Percentiles rank a stretch among this genome's conserved stretches.
Evolutionary conservation across 495 filamentous ascomycete species (phyloP).

Genomic region (Aspergillus kassunensis): DNA sequence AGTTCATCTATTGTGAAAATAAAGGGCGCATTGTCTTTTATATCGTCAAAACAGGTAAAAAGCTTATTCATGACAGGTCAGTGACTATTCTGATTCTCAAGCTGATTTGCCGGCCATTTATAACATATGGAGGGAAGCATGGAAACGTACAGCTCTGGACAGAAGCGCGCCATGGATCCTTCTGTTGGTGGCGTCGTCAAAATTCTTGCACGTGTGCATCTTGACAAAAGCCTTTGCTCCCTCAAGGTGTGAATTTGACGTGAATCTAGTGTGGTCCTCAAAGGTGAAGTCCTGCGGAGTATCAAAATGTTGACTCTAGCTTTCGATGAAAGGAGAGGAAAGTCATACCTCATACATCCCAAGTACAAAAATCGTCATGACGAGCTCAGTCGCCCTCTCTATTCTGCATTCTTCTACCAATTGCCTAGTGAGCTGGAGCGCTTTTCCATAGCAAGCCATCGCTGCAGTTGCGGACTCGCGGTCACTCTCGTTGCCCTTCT

Average conservation of each 20-base stretch:
- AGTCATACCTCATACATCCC: conserved; percentile 5
- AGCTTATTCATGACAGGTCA: neutral
- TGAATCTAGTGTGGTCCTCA: conserved; percentile 1
- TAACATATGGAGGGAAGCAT: neutral
- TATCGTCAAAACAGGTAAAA: conserved; percentile 4
- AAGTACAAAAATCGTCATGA: conserved; percentile 6
- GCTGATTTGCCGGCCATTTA: neutral
- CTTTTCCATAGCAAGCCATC: conserved; percentile 2
- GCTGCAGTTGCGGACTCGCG: neutral
- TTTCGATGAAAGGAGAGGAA: too few relatives aligned
- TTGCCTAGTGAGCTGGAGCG: conserved; percentile 4
- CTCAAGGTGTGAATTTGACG: conserved; percentile 4
- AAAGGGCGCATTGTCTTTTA: neutral
- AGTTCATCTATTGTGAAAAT: conserved; percentile 7
- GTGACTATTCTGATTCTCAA: neutral
- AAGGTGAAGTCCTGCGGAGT: neutral
- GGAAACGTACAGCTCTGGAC: conserved; percentile 1
- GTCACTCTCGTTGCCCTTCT: neutral
- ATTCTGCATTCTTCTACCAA: neutral
- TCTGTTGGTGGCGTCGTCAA: neutral
- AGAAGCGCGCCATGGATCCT: conserved; percentile 2
- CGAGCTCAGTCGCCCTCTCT: neutral
- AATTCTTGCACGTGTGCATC: neutral
- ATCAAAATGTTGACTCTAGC: neutral
- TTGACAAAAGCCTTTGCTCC: conserved; percentile 4